Base-by-base conservation (phyloP, 2,329 filamentous ascomycete species). In the Penicillium sp. region DNA sequence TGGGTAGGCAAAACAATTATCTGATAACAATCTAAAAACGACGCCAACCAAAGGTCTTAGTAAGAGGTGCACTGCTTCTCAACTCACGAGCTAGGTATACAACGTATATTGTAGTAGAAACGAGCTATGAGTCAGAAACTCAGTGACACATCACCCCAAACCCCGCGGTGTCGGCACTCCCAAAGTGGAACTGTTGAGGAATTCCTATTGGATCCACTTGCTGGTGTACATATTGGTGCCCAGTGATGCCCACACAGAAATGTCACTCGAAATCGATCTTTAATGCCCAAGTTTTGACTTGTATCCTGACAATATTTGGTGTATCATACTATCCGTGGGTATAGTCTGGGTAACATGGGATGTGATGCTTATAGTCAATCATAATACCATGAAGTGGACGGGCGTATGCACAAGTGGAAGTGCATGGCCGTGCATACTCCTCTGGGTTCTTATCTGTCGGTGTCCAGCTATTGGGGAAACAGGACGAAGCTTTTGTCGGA, bases 151-250 rank as follows among this genome's bases (percentile, higher is more conserved):
- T 56, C 46, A 43, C 19, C n/a, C 17, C 10, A 17, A 38, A 45
- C 54, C 53, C 53, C 38, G 46, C 54, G 40, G 25, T 46, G 47
- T 27, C 23, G 54, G 41, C 46, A 23, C 21, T 41, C 23, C 35
- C 13, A 17, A 21, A 45, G 54, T 38, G 47, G 54, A 35, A 38
- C 31, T 53, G 40, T 15, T 23, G 15, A 35, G 19, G 19, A 19
- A 42, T 42, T n/a, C 19, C 21, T 25, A 49, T 50, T 50, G 38
- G 54, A 19, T 51, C 54, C 47, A 56, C 40, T 38, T n/a, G 13
- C 12, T 13, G 15, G 46, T 35, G 31, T 48, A n/a, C n/a, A n/a
- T n/a, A n/a, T 56, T 45, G 23, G 12, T 51, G 40, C 40, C 54
- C 47, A 38, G 47, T 51, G 12, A 23, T 23, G 29, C 13, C 8